phyloP scores from a whole-genome alignment of 2,329 filamentous ascomycete genomes.

The Arthrobotrys sinensis region DNA sequence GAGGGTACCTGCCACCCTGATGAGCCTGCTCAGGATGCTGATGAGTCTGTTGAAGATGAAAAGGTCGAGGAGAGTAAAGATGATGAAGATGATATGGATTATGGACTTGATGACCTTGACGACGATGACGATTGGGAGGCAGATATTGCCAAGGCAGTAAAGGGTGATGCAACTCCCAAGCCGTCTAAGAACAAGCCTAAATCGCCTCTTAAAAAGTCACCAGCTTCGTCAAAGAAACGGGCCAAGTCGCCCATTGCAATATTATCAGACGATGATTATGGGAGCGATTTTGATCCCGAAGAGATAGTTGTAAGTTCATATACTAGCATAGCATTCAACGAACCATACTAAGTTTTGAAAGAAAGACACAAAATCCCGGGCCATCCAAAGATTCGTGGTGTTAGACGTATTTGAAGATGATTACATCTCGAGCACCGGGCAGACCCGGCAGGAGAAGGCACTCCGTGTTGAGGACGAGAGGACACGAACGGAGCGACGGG shows the following conservation, averaged over 20 bases:
- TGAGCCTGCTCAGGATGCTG: neutral
- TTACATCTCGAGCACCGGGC: slow-evolving; percentile 49
- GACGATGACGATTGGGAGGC: slow-evolving; percentile 57
- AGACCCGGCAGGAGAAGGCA: slow-evolving; percentile 73
- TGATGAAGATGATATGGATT: slow-evolving; percentile 41
- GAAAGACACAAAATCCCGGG: slow-evolving; percentile 64
- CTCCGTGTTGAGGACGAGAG: slow-evolving; percentile 86
- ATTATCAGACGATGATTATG: slow-evolving; percentile 47
- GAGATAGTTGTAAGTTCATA: slow-evolving; percentile 57
- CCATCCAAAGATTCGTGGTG: slow-evolving; percentile 64
- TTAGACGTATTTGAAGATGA: slow-evolving; percentile 61
- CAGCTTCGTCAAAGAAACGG: slow-evolving; percentile 25
- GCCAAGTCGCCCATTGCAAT: slow-evolving; percentile 23
- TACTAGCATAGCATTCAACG: slow-evolving; percentile 42
- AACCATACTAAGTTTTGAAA: slow-evolving; percentile 63
- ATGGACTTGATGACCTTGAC: slow-evolving; percentile 53
- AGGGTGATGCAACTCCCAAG: slow-evolving; percentile 2
- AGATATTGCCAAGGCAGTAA: slow-evolving; percentile 51
- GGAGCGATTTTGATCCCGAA: slow-evolving; percentile 61
- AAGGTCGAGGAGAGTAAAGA: neutral
- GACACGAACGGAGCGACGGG: slow-evolving; percentile 76
- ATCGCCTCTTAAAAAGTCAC: slow-evolving; percentile 33
- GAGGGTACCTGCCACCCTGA: slow-evolving; percentile 31
- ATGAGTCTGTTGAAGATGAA: slow-evolving; percentile 1
- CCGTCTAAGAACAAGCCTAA: slow-evolving; percentile 21